phyloP scores from a whole-genome alignment of 352 stramenopile genomes.

The Phytophthora megakarya region DNA sequence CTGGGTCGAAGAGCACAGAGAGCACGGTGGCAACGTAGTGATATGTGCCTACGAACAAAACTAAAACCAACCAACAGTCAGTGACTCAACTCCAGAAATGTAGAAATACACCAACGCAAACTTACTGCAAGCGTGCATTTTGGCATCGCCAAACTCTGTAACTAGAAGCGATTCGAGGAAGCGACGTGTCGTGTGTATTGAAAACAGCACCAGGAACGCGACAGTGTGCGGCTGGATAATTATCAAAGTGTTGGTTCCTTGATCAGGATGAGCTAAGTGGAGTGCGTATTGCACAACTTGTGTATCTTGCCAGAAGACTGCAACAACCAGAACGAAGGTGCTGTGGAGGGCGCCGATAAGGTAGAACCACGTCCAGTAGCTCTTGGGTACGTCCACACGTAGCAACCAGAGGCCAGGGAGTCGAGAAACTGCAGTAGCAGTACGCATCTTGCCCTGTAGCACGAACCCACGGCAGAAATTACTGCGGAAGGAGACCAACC shows the following conservation, averaged over 20 bases:
- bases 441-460: constrained; percentile 50
- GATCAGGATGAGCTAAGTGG: constrained; percentile 34
- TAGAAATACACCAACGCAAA: constrained; percentile 1
- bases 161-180: constrained; percentile 66
- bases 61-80: constrained; percentile 29
- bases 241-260: constrained; percentile 13
- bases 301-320: constrained; percentile 38
- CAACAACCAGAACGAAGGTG: constrained; percentile 33
- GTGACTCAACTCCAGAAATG: not conserved
- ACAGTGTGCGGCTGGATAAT: constrained; percentile 47
- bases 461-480: constrained; percentile 46
- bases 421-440: constrained; percentile 26
- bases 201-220: constrained; percentile 55
- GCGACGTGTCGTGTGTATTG: constrained; percentile 54
- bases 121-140: constrained; percentile 61
- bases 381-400: constrained; percentile 54
- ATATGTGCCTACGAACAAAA: constrained; percentile 56
- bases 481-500: constrained; percentile 43
- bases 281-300: constrained; percentile 41
- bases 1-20: constrained; percentile 50
- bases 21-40: constrained; percentile 66
- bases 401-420: constrained; percentile 37
- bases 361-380: constrained; percentile 80
- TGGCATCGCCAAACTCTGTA: constrained; percentile 69
- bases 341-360: constrained; percentile 59